Base-by-base conservation (phyloP, 2,329 filamentous ascomycete genomes). In the Aaosphaeria pasadenensis region DNA sequence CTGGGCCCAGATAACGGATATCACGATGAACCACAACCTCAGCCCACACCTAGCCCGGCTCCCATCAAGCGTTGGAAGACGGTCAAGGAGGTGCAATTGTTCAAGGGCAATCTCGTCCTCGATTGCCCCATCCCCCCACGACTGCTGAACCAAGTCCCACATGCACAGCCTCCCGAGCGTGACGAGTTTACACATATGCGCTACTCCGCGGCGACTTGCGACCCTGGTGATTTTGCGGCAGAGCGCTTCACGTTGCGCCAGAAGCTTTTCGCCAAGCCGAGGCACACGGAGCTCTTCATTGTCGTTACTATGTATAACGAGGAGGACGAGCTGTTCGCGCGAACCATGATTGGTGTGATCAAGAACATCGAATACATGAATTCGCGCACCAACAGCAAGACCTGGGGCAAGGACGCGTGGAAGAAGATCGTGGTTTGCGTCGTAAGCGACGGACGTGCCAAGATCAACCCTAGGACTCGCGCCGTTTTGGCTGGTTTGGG, bases 311-410 rank as follows among this genome's bases (percentile, higher is more conserved):
- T 96, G 92, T 99, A 99, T 77, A 99, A 99, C 66, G 94, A 99
- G 66, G 92, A 99, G 69, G 94, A 99, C 62, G 86, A 97, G 56
- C 78, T 96, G 50, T 96, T 99, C 67, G 91, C 94, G 28, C 85
- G 94, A 39, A 97, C 94, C 4, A 89, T 99, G 89, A 89, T 86
- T 43, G 94, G 94, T 70, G 91, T 99, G 5, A 92, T 97, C 78
- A 97, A 99, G 76, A 99, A 99, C 70, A 89, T 99, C 58, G 92
- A 96, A 70, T 91, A 92, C 77, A 96, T 99, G 89, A 96, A 94
- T 72, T 90, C 88, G 51, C 84, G 92, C 43, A 90, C 86, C 41
- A 90, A 88, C 68, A 96, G 91, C 74, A 95, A 96, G 74, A 97
- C 92, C 1, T 99, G 94, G 94, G 94, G 94, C 57, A 94, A 95